Evolutionary conservation across 192 early-diverging fungal species (phyloP).

Genomic region (Entomortierella beljakovae): DNA sequence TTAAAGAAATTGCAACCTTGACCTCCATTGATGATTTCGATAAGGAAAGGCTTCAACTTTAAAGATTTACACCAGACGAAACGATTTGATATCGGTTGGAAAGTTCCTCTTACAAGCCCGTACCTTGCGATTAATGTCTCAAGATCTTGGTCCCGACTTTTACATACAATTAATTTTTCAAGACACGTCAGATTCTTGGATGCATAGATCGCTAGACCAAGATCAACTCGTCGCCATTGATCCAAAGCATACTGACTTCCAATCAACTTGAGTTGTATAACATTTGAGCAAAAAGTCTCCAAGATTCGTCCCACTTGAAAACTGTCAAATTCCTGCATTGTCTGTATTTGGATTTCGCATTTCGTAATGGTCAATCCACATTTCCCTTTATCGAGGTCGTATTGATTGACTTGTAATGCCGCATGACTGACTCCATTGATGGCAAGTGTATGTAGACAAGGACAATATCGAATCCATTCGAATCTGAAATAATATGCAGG

Average conservation of each 20-base stretch:
- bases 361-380: neutral
- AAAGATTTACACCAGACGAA: slow-evolving; percentile 8
- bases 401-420: neutral
- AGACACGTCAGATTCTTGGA: neutral
- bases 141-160: neutral
- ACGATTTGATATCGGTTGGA: neutral
- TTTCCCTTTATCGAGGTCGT: neutral
- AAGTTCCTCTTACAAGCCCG: neutral
- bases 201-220: slow-evolving; percentile 2
- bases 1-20: neutral
- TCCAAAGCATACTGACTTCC: neutral
- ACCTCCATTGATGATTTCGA: slow-evolving; percentile 4
- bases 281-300: slow-evolving; percentile 12
- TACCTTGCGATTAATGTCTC: neutral
- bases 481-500: slow-evolving; percentile 17
- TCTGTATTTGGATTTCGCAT: slow-evolving; percentile 14
- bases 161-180: neutral
- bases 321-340: neutral
- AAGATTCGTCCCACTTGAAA: neutral
- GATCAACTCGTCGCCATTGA: slow-evolving; percentile 1
- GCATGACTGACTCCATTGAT: slow-evolving; percentile 1
- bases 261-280: slow-evolving; percentile 6
- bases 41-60: neutral
- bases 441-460: neutral
- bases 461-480: slow-evolving; percentile 17